Evolutionary conservation across 2,329 filamentous ascomycete species (phyloP), one percentile per base, ranked within the genome.

Genomic region (Ophiosphaerella korrae): DNA sequence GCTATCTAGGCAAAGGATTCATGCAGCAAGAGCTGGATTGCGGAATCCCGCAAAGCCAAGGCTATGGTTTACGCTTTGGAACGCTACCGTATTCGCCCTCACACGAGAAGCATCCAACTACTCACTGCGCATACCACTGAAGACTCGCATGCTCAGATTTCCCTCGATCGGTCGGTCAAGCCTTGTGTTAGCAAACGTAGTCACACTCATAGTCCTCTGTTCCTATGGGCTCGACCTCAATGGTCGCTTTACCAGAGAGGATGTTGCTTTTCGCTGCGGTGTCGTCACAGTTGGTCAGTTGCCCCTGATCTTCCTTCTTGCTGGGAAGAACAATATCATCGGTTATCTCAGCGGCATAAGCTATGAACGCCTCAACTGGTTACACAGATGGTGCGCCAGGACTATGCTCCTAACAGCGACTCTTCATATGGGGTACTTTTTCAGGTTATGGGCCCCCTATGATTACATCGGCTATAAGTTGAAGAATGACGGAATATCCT

Each of bases 371-470:
- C 75, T 90, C 50, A 89, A 88, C 67, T 90, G 87, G 87, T 72
- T 89, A 45, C 88, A 90, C 63, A 81, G 88, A 53, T 90, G 88
- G 87, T 83, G 86, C 8, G 85, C 84, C 3, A 81, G 88, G 51
- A 87, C 85, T 48, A 83, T 90, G 74, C 81, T 90, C 32, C 74
- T 89, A 13, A 88, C 85, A 0, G 84, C 83, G 1, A 85, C 86
- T 1, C 79, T 89, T 3, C 88, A 90, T 61, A 86, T 88, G 52
- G 88, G 84, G 60, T 84, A 88, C 68, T 90, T 89, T 68, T 86
- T 85, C 73, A 58, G 58, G 45, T 51, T 55, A 8, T 62, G 87
- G 84, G 79, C 80, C 23, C 75, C 76, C 9, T 83, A 82, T 48
- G 80, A 83, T 47, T 84, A 87, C 50, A 78, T 88, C 26, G 72